Evolutionary conservation across 495 filamentous ascomycete species (phyloP), one percentile per base, ranked within the genome.

Genomic region (Hypoxylon cercidicola): DNA sequence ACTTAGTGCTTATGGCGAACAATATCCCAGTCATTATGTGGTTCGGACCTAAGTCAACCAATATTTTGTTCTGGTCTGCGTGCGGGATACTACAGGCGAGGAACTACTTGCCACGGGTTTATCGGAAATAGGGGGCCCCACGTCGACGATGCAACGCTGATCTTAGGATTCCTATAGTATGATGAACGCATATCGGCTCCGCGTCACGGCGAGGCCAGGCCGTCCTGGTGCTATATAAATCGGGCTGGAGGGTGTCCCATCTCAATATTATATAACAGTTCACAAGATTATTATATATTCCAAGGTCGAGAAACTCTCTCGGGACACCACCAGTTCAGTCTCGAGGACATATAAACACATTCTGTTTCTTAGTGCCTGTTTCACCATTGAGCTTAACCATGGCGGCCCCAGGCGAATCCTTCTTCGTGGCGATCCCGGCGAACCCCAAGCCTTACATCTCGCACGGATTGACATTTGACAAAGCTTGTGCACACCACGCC

Each of bases 381-480:
- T 37, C 39, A 55, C 25, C 37, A 43, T 40, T 28, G 44, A 59
- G 8, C 30, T 51, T 41, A 35, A 55, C 10, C 16, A 68, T 68
- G 65, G 65, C 64, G 23, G 59, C 64, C 18, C 48, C 41, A 13
- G 64, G 59, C 6, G 59, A 68, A 59, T 62, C 58, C 18, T 68
- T 62, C 39, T 43, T 58, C 40, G 35, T 49, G 34, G 64, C 58
- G 20, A 59, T 25, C 37, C 25, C 49, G 37, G 23, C 35, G 23
- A 35, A 45, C 20, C 53, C 46, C 25, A 67, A 62, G 43, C 64
- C 64, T 49, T 62, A 54, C 19, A 39, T 88, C 64, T 82, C 81
- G 11, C 79, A 83, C 58, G 83, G 84, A 32, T 68, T 83, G n/a
- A 71, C 80, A 16, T 87, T 83, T 67, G 77, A 79, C 16, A 71